Conservation (phyloP, 1,139 yeast genomes). For the Blastobotrys malaysiensis region DNA sequence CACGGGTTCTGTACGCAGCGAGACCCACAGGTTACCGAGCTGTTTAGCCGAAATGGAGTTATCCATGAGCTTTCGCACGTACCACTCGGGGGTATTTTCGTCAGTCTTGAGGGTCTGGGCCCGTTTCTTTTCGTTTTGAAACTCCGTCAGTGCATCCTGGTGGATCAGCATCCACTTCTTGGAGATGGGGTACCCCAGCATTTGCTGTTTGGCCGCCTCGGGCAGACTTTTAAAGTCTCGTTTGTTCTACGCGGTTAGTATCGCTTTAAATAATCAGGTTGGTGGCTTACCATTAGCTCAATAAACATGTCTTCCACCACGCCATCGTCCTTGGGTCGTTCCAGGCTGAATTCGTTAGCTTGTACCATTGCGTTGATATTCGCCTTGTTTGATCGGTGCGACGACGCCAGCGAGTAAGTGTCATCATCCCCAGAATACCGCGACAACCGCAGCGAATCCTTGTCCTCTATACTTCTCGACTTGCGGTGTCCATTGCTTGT, state of each 20-base stretch:
- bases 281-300: slow-evolving; percentile 29
- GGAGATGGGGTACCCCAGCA: slow-evolving; percentile 67
- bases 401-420: slow-evolving; percentile 16
- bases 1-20: slow-evolving; percentile 84
- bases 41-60: slow-evolving; percentile 65
- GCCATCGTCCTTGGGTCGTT: slow-evolving; percentile 30
- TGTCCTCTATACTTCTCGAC: slow-evolving; percentile 11
- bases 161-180: slow-evolving; percentile 90
- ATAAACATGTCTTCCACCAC: slow-evolving; percentile 35
- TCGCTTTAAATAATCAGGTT: too few relatives aligned
- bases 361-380: slow-evolving; percentile 14
- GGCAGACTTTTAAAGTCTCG: slow-evolving; percentile 81
- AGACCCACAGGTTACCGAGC: slow-evolving; percentile 81
- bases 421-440: slow-evolving; percentile 17
- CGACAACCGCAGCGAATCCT: slow-evolving; percentile 13
- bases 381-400: slow-evolving; percentile 17
- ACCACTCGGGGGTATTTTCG: slow-evolving; percentile 63
- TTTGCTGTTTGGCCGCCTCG: slow-evolving; percentile 67
- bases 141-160: slow-evolving; percentile 79
- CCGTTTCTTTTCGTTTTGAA: slow-evolving; percentile 50
- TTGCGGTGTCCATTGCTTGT: slow-evolving; percentile 10
- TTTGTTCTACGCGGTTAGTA: slow-evolving; percentile 60
- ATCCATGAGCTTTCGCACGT: slow-evolving; percentile 68
- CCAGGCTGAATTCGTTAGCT: slow-evolving; percentile 24
- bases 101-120: slow-evolving; percentile 33